Percentiles rank a stretch among this genome's conserved stretches.
Evolutionary conservation across 495 filamentous ascomycete genomes (phyloP).

Genomic region (Cercophora scortea): DNA sequence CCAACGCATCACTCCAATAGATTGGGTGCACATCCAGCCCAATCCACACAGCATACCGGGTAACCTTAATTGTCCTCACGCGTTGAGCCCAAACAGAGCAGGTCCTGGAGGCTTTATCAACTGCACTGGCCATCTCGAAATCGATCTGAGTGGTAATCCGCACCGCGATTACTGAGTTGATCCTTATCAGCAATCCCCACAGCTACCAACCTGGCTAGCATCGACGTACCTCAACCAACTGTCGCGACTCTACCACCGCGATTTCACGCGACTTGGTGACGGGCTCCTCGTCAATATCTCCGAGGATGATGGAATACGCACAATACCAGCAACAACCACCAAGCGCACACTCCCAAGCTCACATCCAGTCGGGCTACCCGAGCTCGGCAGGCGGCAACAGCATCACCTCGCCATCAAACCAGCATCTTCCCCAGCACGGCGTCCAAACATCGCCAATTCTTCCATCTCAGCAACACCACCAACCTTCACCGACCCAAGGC

Average conservation of each 20-base stretch:
- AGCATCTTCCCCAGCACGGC: constrained; percentile 38
- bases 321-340: constrained; percentile 56
- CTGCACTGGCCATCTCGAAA: constrained; percentile 8
- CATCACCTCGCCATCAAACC: constrained; percentile 53
- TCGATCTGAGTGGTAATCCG: constrained; percentile 14
- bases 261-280: constrained; percentile 11
- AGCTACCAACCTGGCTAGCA: constrained; percentile 7
- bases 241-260: constrained; percentile 6
- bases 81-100: constrained; percentile 28
- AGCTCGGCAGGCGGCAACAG: constrained; percentile 49
- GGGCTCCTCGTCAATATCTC: constrained; percentile 11
- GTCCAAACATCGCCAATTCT: constrained; percentile 56
- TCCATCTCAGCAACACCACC: constrained; percentile 50
- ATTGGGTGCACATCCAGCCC: constrained; percentile 46
- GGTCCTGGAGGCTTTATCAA: constrained; percentile 20
- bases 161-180: constrained; percentile 2
- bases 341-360: constrained; percentile 42
- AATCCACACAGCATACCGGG: constrained; percentile 40
- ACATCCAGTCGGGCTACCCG: constrained; percentile 36
- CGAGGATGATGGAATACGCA: constrained; percentile 62
- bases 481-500: constrained; percentile 42
- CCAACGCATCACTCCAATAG: constrained; percentile 55
- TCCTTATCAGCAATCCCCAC: constrained; percentile 9
- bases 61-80: constrained; percentile 34
- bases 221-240: neutral